Evolutionary conservation across 2,329 filamentous ascomycete species (phyloP).

Genomic region (Penicillium digitatum): DNA sequence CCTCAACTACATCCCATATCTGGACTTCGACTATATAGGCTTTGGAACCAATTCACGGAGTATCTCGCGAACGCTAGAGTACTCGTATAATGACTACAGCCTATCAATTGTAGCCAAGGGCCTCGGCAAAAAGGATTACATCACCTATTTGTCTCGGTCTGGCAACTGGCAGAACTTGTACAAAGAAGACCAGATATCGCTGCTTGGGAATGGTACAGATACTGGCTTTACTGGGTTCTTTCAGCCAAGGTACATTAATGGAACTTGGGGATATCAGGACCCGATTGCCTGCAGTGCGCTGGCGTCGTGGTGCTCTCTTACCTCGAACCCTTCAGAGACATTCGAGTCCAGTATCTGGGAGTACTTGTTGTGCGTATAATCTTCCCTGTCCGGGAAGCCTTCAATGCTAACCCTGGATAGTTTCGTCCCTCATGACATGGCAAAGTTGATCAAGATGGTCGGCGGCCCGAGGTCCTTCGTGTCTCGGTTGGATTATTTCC

Average conservation of each 20-base stretch:
- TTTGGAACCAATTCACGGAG: slow-evolving; percentile 65
- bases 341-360: slow-evolving; percentile 35
- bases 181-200: slow-evolving; percentile 55
- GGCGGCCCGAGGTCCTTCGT: slow-evolving; percentile 58
- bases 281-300: slow-evolving; percentile 40
- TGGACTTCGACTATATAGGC: slow-evolving; percentile 62
- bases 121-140: slow-evolving; percentile 45
- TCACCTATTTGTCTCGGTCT: slow-evolving; percentile 54
- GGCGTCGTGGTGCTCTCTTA: slow-evolving; percentile 28
- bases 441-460: slow-evolving; percentile 53
- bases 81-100: slow-evolving; percentile 69
- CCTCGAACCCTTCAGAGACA: slow-evolving; percentile 29
- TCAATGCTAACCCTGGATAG: slow-evolving; percentile 43
- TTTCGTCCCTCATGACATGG: slow-evolving; percentile 52
- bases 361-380: slow-evolving; percentile 48
- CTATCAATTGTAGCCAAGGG: slow-evolving; percentile 57
- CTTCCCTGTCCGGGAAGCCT: slow-evolving; percentile 45
- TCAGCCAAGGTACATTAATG: slow-evolving; percentile 63
- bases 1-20: slow-evolving; percentile 63
- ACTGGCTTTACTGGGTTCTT: slow-evolving; percentile 67
- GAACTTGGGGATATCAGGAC: slow-evolving; percentile 64
- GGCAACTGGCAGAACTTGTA: slow-evolving; percentile 64
- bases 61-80: slow-evolving; percentile 67
- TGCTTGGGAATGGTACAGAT: slow-evolving; percentile 49
- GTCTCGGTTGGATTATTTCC: slow-evolving; percentile 60